phyloP scores from a whole-genome alignment of 2,329 filamentous ascomycete genomes.

The Cryphonectria radicalis region DNA sequence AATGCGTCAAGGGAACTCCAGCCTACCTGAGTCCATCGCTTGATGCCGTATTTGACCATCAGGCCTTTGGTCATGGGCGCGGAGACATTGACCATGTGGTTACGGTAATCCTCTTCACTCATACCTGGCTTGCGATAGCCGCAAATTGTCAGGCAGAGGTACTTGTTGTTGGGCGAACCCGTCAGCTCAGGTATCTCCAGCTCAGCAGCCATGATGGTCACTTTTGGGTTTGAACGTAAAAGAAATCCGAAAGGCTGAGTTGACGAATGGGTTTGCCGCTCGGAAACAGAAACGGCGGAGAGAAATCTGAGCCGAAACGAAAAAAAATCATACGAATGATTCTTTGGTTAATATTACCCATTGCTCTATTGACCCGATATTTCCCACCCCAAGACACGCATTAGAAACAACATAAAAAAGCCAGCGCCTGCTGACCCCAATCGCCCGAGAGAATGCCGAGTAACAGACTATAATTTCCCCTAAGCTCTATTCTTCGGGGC shows the following conservation, averaged over 20 bases:
- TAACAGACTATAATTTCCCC: neutral
- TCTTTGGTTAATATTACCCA: neutral
- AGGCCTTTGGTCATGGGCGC: constrained; percentile 51
- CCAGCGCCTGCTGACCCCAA: neutral
- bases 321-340: neutral
- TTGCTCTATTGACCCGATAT: neutral
- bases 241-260: neutral
- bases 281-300: neutral
- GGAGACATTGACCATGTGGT: constrained; percentile 52
- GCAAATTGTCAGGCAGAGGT: constrained; percentile 52
- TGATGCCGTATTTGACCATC: constrained; percentile 54
- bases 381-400: neutral
- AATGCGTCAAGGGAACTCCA: neutral
- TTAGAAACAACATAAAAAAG: neutral
- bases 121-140: constrained; percentile 53
- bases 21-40: constrained; percentile 49
- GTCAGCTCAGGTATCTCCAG: neutral
- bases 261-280: too few relatives aligned
- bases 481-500: neutral
- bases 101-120: constrained; percentile 51
- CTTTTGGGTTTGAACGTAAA: neutral
- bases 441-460: neutral
- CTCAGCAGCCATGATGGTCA: neutral
- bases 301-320: neutral
- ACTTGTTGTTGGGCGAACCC: constrained; percentile 27